Conservation (phyloP, 768 basidiomycete genomes). For the Macrolepiota dolichaula region DNA sequence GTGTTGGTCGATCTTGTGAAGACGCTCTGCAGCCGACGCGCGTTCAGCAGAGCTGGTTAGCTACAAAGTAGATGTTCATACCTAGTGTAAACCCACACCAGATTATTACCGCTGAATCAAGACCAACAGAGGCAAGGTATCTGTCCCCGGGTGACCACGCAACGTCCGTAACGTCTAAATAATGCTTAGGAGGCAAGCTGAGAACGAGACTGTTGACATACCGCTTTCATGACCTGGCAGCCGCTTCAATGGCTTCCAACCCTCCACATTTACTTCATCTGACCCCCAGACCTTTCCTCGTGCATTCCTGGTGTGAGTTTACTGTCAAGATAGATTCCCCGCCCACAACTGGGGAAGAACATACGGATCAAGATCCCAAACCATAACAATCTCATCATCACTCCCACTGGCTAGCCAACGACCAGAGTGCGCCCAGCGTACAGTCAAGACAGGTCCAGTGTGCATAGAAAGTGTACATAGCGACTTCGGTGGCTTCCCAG, state of each 20-base stretch:
- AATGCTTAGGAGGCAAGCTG: neutral
- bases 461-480: constrained; percentile 92
- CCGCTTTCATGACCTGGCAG: constrained; percentile 95
- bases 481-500: constrained; percentile 76
- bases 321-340: neutral
- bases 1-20: constrained; percentile 83
- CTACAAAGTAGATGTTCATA: constrained; percentile 26
- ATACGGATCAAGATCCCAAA: constrained; percentile 97
- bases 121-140: constrained; percentile 89
- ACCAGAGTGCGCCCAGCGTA: constrained; percentile 93
- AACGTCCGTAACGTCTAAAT: constrained; percentile 86
- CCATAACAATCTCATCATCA: constrained; percentile 93
- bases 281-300: constrained; percentile 91
- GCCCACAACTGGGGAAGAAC: constrained; percentile 29
- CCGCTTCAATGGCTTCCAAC: constrained; percentile 92
- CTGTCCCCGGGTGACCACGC: constrained; percentile 94
- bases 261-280: constrained; percentile 94
- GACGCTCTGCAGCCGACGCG: constrained; percentile 52
- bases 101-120: constrained; percentile 87
- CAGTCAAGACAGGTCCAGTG: constrained; percentile 86
- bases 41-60: neutral
- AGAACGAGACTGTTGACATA: constrained; percentile 30
- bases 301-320: constrained; percentile 49
- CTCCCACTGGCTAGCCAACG: constrained; percentile 94
- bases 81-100: constrained; percentile 95